These are phyloP conservation scores for Melampsora americana DNA, from an alignment of 1,284 basidiomycete species.

Conservation along the genomic window DNA sequence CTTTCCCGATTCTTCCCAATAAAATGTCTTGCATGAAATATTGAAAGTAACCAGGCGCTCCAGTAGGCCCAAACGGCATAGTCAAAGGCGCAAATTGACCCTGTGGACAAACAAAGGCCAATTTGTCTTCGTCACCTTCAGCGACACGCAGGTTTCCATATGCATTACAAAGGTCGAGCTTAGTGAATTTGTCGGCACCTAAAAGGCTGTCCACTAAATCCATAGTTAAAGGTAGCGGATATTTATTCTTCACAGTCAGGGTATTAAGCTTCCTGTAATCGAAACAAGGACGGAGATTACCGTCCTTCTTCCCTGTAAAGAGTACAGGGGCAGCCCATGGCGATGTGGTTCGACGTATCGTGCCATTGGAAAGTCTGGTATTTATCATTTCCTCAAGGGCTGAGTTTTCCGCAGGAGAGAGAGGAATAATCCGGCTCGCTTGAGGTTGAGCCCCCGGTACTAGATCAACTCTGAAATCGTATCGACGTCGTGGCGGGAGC, in stretches of 20 bases:
- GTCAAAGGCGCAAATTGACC: conserved; percentile 9
- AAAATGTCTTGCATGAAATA: too few relatives aligned
- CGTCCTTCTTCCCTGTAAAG: background rate
- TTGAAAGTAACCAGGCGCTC: too few relatives aligned
- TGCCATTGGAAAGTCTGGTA: background rate
- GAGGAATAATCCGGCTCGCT: background rate
- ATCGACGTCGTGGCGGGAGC: too few relatives aligned
- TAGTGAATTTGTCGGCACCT: conserved; percentile 4
- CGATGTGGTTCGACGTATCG: background rate
- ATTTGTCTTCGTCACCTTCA: too few relatives aligned
- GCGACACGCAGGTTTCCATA: conserved; percentile 14
- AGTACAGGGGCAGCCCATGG: background rate
- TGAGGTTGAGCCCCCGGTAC: too few relatives aligned
- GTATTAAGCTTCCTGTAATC: background rate
- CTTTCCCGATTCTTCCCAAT: too few relatives aligned
- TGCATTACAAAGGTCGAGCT: conserved; percentile 1
- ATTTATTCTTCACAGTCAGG: too few relatives aligned
- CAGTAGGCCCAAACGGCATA: conserved; percentile 44
- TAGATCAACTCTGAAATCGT: too few relatives aligned
- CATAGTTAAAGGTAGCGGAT: too few relatives aligned
- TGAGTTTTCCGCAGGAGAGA: background rate
- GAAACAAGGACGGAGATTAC: conserved; percentile 1
- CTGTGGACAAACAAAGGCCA: background rate
- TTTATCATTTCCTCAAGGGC: conserved; percentile 5
- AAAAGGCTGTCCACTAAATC: background rate